Base-by-base conservation (phyloP, 306 rosid genomes). In the Cucumis hystrix region DNA sequence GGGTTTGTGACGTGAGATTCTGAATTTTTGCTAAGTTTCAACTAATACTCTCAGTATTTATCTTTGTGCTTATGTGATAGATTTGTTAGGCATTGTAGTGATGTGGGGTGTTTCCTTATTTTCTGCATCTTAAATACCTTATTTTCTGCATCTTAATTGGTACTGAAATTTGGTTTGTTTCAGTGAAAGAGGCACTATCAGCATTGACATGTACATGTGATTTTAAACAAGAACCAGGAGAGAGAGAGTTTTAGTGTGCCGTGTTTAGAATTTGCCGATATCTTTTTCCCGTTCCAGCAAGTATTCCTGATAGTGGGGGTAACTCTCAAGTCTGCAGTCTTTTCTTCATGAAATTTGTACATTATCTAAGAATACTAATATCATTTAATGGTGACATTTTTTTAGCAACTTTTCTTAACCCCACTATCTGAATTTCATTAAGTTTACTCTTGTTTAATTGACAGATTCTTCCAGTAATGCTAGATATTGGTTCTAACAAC, bases 381-480 rank as follows among this genome's bases (percentile, higher is more conserved):
- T 51, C 55, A 74, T 33, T 74, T 74, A 28, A 17, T 30, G 15
- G 49, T 9, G 28, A 30, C 45, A 0, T 43, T 40, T 12, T 35
- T 59, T 21, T 16, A 8, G 16, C n/a, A 15, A 23, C 17, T 69
- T 14, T 45, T 69, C 59, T 71, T 49, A 25, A 25, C 14, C 60
- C 35, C 17, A 60, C 41, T 76, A 16, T 58, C 28, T 23, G 58
- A 10, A 23, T 49, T 58, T 63, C 14, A 62, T 47, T 28, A 77
- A 73, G 78, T 73, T 80, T 65, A 58, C 73, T 66, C 28, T 52
- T 81, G 72, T 85, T 15, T 66, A 52, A 60, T 10, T 57, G 60
- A 64, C 92, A 95, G 98, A 88, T 89, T 86, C 99, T 95, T 77
- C 99, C 99, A 6, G 91, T 95, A 61, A 95, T 95, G 99, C 88